A percentile compares a stretch with the other conserved stretches of the same genome.
Conservation (phyloP, 345 rosid species). For the Ceriops decandra region DNA sequence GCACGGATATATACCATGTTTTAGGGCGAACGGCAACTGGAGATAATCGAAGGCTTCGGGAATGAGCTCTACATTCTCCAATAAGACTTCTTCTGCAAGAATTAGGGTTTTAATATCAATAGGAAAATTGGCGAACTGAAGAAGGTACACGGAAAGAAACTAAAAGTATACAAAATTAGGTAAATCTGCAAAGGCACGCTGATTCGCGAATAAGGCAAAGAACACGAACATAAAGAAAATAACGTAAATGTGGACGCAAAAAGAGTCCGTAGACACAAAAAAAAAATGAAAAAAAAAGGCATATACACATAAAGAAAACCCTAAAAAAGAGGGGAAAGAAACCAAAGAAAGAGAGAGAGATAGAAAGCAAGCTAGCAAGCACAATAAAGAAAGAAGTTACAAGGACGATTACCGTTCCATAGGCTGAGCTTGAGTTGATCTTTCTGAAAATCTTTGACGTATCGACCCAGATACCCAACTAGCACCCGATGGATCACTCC, state of each 20-base stretch:
- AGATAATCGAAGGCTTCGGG: slow-evolving; percentile 90
- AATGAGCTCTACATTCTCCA: slow-evolving; percentile 77
- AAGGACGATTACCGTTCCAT: slow-evolving; percentile 42
- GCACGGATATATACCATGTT: slow-evolving; percentile 44
- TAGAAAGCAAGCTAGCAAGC: not conserved
- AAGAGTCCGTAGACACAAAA: not conserved
- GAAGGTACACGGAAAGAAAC: not conserved
- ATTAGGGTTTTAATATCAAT: not conserved
- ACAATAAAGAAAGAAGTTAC: not conserved
- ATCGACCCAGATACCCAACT: slow-evolving; percentile 73
- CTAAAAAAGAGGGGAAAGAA: not conserved
- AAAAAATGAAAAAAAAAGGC: too few relatives aligned
- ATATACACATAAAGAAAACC: too few relatives aligned
- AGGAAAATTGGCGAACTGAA: too few relatives aligned
- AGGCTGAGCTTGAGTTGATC: slow-evolving; percentile 78
- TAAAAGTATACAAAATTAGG: not conserved
- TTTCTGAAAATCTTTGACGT: slow-evolving; percentile 68
- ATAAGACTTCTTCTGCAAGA: slow-evolving; percentile 48
- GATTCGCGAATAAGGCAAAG: not conserved
- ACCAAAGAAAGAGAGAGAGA: not conserved
- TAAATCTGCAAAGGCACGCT: not conserved
- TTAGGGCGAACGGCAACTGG: slow-evolving; percentile 73
- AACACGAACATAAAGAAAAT: not conserved
- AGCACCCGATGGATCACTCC: slow-evolving; percentile 59
- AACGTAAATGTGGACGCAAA: not conserved